Evolutionary conservation across 345 rosid genomes (phyloP), one percentile per base, ranked within the genome.

Genomic region (Sapria himalayana): DNA sequence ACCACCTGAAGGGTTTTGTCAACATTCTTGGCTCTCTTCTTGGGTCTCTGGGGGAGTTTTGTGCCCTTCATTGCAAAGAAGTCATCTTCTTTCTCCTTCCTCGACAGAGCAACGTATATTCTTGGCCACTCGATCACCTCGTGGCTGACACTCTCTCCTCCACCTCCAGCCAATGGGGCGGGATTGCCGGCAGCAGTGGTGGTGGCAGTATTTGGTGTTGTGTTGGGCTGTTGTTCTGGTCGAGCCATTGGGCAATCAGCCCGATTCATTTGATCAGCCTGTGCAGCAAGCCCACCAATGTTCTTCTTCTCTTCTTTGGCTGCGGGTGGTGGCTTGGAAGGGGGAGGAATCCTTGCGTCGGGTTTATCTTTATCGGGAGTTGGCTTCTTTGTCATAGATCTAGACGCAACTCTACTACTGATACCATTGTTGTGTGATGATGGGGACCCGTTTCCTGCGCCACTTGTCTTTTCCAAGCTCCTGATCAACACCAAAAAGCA

Each of bases 51-150:
- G 6, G 84, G 84, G 5, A 74, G 68, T 45, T 74, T 74, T 10
- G 84, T 68, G 51, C 84, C 84, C 41, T 74, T 74, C 73, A 74
- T 71, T 25, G 66, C 66, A 41, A 71, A 54, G 41, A 74, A 74
- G 60, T 74, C 82, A 53, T 74, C 82, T 56, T 74, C 82, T 25
- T 74, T 74, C 45, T 74, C 82, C 50, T 71, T 74, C 24, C 75
- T 62, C 15, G 85, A 66, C 56, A 72, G 37, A 12, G 62, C 52
- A 48, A 66, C 22, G 52, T 57, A 66, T 53, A 75, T 61, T 50
- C 68, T 71, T 7, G 84, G 84, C 69, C 78, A 75, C 63, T 68
- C 68, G 2, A 54, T 29, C 27, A 40, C 62, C 52, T 57, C 70
- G 25, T 31, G 41, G 18, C 64, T 59, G 21, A 43, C 54, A 29